Conservation (phyloP, 2,329 filamentous ascomycete species). For the Colletotrichum liaoningense region DNA sequence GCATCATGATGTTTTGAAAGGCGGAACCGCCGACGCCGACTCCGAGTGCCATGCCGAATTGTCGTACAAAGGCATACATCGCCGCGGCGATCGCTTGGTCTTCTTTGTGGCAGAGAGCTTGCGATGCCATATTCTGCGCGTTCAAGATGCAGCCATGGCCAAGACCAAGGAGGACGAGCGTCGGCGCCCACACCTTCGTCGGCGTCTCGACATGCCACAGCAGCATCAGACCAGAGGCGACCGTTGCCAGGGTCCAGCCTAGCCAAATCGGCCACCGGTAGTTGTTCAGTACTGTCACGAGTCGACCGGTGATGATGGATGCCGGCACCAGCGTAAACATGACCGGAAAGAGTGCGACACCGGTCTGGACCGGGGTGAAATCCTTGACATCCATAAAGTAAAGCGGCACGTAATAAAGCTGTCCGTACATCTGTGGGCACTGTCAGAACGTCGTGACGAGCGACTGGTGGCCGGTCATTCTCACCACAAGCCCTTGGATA, state of each 20-base stretch:
- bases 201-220: slow-evolving; percentile 24
- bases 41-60: slow-evolving; percentile 31
- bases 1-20: slow-evolving; percentile 34
- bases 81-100: background rate
- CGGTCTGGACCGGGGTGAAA: slow-evolving; percentile 31
- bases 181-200: slow-evolving; percentile 20
- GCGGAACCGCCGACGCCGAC: slow-evolving; percentile 23
- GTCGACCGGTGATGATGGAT: slow-evolving; percentile 33
- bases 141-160: slow-evolving; percentile 35
- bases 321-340: slow-evolving; percentile 32
- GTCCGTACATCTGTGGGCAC: slow-evolving; percentile 5
- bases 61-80: slow-evolving; percentile 31
- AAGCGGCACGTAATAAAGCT: slow-evolving; percentile 34
- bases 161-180: slow-evolving; percentile 31
- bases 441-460: no score
- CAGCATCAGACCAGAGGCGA: slow-evolving; percentile 30
- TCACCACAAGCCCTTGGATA: background rate
- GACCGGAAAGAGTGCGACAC: slow-evolving; percentile 37
- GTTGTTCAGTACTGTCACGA: slow-evolving; percentile 35
- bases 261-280: slow-evolving; percentile 37
- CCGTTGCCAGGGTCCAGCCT: slow-evolving; percentile 34
- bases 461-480: no score
- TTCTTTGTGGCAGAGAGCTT: slow-evolving; percentile 5
- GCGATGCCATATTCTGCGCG: slow-evolving; percentile 32
- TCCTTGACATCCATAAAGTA: slow-evolving; percentile 39